Evolutionary conservation across 2,329 filamentous ascomycete species (phyloP).

Genomic region (Claviceps digitariae): DNA sequence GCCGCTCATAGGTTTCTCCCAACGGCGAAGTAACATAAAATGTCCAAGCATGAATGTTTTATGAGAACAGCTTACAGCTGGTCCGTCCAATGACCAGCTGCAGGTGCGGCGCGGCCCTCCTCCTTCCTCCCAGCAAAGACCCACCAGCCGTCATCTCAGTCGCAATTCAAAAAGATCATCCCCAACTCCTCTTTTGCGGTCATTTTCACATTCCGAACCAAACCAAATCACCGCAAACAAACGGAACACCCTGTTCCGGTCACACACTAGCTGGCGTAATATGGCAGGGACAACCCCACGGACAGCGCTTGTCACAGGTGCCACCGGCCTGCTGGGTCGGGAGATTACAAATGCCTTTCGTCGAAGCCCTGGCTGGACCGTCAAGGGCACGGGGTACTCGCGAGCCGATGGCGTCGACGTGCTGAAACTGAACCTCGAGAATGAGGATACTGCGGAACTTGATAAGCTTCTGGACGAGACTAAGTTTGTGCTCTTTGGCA

Average conservation of each 20-base stretch:
- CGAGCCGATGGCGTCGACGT: conserved; percentile 58
- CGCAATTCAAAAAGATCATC: neutral
- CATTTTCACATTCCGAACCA: neutral
- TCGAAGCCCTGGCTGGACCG: conserved; percentile 40
- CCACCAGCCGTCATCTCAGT: neutral
- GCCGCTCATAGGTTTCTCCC: neutral
- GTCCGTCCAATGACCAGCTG: neutral
- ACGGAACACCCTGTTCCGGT: neutral
- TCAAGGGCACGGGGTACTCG: conserved; percentile 60
- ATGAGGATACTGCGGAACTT: conserved; percentile 27
- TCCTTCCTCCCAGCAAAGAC: neutral
- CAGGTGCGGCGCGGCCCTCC: neutral
- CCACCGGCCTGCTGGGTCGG: conserved; percentile 70
- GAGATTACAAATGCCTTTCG: conserved; percentile 63
- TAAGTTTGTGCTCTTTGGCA: conserved; percentile 30
- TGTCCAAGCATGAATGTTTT: no score
- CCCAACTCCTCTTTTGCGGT: neutral
- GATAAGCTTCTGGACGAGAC: conserved; percentile 35
- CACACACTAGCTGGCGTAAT: neutral
- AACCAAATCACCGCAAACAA: neutral
- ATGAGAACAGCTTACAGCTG: neutral
- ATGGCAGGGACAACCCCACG: conserved; percentile 4
- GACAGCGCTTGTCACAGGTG: conserved; percentile 66
- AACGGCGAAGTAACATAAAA: neutral
- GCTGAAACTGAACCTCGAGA: conserved; percentile 42